Conservation (phyloP, 352 stramenopile genomes). For the Pythium dissotocum region DNA sequence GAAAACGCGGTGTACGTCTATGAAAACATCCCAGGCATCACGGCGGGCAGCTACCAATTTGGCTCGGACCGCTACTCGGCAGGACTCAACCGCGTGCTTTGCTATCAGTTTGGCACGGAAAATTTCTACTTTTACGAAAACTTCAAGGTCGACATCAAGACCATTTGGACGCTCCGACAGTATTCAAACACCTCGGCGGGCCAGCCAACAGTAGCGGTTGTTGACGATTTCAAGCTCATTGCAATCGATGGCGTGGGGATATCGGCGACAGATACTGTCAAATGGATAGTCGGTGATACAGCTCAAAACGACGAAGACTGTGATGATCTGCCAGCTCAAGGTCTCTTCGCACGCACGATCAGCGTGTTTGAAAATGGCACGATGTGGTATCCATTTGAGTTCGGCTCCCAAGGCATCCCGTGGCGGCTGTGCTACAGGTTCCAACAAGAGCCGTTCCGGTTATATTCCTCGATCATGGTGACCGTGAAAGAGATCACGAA, state of each 20-base stretch:
- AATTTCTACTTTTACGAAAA: slow-evolving; percentile 55
- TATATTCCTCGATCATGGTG: slow-evolving; percentile 45
- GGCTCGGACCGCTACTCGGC: slow-evolving; percentile 30
- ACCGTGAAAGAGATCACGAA: slow-evolving; percentile 55
- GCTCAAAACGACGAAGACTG: slow-evolving; percentile 37
- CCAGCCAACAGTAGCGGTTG: slow-evolving; percentile 45
- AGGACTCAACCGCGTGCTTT: slow-evolving; percentile 46
- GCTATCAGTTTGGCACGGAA: slow-evolving; percentile 62
- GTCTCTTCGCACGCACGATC: slow-evolving; percentile 36
- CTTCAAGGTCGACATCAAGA: slow-evolving; percentile 64
- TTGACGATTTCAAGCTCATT: slow-evolving; percentile 63
- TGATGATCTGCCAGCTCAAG: slow-evolving; percentile 35
- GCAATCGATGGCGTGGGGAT: slow-evolving; percentile 54
- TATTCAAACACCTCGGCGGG: slow-evolving; percentile 25
- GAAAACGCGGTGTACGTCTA: slow-evolving; percentile 80
- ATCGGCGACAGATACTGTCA: slow-evolving; percentile 46
- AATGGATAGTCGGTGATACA: slow-evolving; percentile 41
- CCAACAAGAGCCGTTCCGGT: slow-evolving; percentile 46
- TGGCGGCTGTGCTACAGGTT: slow-evolving; percentile 77
- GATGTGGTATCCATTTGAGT: slow-evolving; percentile 61
- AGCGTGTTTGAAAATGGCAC: slow-evolving; percentile 41
- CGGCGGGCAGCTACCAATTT: slow-evolving; percentile 53
- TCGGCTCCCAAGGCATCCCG: slow-evolving; percentile 37
- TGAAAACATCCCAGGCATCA: slow-evolving; percentile 41
- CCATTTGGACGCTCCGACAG: slow-evolving; percentile 45